A percentile compares a stretch with the other conserved stretches of the same genome.
phyloP scores from a whole-genome alignment of 2,329 filamentous ascomycete species.

The Lecanicillium sp. region DNA sequence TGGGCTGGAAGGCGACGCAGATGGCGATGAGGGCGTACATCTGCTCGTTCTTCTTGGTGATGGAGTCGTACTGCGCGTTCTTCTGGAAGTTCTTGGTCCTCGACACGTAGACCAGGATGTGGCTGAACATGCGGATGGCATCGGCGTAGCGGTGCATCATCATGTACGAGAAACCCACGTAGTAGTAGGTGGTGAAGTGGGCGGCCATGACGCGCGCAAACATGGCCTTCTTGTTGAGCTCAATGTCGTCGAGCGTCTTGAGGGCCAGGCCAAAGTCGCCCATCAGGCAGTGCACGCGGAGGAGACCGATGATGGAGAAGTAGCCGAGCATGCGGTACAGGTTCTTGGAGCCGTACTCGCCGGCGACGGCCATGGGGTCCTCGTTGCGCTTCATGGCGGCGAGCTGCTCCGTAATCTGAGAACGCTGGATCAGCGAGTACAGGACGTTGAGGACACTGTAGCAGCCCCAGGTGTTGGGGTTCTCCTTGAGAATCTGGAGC shows the following conservation, averaged over 20 bases:
- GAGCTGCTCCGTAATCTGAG: slow-evolving; percentile 96
- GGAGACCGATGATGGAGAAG: slow-evolving; percentile 96
- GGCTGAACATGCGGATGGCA: slow-evolving; percentile 99
- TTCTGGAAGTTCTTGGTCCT: slow-evolving; percentile 99
- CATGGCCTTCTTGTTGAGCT: slow-evolving; percentile 99
- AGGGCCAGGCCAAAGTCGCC: slow-evolving; percentile 97
- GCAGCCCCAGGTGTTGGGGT: slow-evolving; percentile 98
- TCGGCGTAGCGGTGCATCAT: slow-evolving; percentile 99
- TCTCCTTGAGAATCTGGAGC: slow-evolving; percentile 83
- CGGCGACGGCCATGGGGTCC: slow-evolving; percentile 79
- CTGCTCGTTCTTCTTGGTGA: slow-evolving; percentile 99
- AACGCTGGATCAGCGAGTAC: slow-evolving; percentile 97
- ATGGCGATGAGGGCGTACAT: slow-evolving; percentile 99
- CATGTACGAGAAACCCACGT: slow-evolving; percentile 99
- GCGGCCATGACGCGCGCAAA: slow-evolving; percentile 99
- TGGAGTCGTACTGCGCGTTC: slow-evolving; percentile 95
- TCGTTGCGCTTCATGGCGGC: slow-evolving; percentile 91
- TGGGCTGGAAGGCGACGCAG: slow-evolving; percentile 96
- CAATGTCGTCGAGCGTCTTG: slow-evolving; percentile 98
- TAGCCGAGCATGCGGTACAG: slow-evolving; percentile 98
- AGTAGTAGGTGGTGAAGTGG: slow-evolving; percentile 99
- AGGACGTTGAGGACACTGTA: slow-evolving; percentile 99
- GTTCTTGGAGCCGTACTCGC: slow-evolving; percentile 90
- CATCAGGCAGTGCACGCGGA: slow-evolving; percentile 91
- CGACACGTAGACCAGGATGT: slow-evolving; percentile 98